phyloP scores from a whole-genome alignment of 495 filamentous ascomycete genomes.

The Hyaloscypha hepaticicola region DNA sequence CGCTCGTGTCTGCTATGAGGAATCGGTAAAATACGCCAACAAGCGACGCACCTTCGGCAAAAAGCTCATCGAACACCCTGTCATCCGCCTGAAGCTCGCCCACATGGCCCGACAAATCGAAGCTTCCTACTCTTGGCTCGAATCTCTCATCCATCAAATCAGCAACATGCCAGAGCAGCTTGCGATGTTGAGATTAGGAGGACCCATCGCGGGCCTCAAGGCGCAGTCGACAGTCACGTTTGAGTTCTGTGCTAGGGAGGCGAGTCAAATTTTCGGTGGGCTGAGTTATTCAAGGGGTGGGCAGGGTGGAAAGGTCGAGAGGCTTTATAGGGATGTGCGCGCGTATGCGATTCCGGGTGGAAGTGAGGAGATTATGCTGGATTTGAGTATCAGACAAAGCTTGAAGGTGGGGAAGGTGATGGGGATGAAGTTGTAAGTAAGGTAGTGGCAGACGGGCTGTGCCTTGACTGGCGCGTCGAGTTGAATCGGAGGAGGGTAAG shows the following conservation, averaged over 20 bases:
- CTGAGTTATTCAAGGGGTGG: slow-evolving; percentile 90
- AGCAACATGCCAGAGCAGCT: slow-evolving; percentile 89
- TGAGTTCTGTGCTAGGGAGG: slow-evolving; percentile 96
- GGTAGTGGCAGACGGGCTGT: neutral
- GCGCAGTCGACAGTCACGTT: slow-evolving; percentile 90
- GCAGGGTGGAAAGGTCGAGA: slow-evolving; percentile 94
- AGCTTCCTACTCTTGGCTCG: slow-evolving; percentile 94
- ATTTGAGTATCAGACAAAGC: slow-evolving; percentile 92
- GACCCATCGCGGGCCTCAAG: slow-evolving; percentile 91
- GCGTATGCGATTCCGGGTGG: slow-evolving; percentile 98
- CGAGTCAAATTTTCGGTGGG: slow-evolving; percentile 93
- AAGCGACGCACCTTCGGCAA: slow-evolving; percentile 96
- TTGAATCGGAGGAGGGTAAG: no score
- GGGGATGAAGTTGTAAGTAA: slow-evolving; percentile 86
- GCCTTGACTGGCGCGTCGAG: no score
- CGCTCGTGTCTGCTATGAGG: slow-evolving; percentile 95
- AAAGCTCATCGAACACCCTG: slow-evolving; percentile 91
- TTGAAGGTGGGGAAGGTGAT: slow-evolving; percentile 85
- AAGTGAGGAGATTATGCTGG: slow-evolving; percentile 97
- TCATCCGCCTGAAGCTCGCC: slow-evolving; percentile 95
- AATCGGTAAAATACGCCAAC: slow-evolving; percentile 92
- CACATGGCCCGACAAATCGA: slow-evolving; percentile 99
- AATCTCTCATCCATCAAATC: slow-evolving; percentile 93
- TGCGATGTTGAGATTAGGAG: slow-evolving; percentile 93
- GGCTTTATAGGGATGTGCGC: slow-evolving; percentile 93